Evolutionary conservation across 306 rosid species (phyloP).

Genomic region (Quercus parvula): DNA sequence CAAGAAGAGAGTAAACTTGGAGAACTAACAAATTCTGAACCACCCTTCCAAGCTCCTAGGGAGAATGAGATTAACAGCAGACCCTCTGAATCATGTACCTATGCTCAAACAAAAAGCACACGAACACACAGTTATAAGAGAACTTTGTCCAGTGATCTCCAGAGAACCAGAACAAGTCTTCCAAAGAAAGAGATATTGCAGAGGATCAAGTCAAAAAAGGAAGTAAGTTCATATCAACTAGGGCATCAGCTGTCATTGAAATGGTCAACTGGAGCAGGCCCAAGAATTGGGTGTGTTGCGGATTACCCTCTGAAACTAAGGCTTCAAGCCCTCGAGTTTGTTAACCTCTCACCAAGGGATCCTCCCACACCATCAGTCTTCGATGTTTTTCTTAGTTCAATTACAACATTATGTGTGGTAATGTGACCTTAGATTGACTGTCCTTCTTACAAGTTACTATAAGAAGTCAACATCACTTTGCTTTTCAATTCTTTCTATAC

Average conservation of each 20-base stretch:
- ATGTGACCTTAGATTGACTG: slow-evolving; percentile 8
- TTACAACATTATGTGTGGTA: slow-evolving; percentile 11
- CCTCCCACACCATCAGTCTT: not conserved
- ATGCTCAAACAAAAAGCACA: not conserved
- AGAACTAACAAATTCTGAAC: not conserved
- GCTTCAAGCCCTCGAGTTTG: slow-evolving; percentile 22
- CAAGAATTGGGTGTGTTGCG: slow-evolving; percentile 24
- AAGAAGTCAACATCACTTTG: not conserved
- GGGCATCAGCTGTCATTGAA: not conserved
- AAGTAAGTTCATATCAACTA: slow-evolving; percentile 21
- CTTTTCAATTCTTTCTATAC: not conserved
- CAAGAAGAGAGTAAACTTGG: slow-evolving; percentile 1
- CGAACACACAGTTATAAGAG: slow-evolving; percentile 1
- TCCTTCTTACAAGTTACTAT: not conserved
- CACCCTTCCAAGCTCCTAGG: not conserved
- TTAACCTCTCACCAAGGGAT: not conserved
- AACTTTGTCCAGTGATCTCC: slow-evolving; percentile 7
- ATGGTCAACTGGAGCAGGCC: slow-evolving; percentile 30
- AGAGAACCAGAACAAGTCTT: not conserved
- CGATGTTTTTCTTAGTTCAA: not conserved
- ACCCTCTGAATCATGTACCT: slow-evolving; percentile 1
- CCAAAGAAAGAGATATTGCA: slow-evolving; percentile 15
- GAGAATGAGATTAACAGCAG: not conserved
- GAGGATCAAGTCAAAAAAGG: slow-evolving; percentile 24
- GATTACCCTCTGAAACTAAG: slow-evolving; percentile 24